Evolutionary conservation across 352 stramenopile genomes (phyloP).

Genomic region (Pythium apleroticum): DNA sequence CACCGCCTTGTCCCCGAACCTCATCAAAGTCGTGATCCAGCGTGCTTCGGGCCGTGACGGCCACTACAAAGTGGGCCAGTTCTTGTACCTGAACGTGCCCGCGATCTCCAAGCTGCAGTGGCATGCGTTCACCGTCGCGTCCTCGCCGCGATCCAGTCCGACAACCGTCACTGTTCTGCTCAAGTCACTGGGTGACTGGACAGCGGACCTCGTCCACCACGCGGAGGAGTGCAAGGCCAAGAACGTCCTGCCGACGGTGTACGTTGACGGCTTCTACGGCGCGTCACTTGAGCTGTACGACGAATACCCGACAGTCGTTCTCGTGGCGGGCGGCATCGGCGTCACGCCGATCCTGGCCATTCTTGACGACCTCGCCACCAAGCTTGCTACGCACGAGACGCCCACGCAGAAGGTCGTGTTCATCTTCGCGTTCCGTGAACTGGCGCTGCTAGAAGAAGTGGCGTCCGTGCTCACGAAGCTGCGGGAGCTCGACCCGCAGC

Average conservation of each 20-base stretch:
- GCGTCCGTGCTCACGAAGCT: slow-evolving; percentile 30
- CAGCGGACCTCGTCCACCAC: slow-evolving; percentile 29
- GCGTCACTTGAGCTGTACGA: slow-evolving; percentile 37
- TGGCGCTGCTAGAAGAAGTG: slow-evolving; percentile 38
- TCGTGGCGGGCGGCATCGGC: slow-evolving; percentile 43
- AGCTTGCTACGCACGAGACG: slow-evolving; percentile 12
- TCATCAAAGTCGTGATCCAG: slow-evolving; percentile 42
- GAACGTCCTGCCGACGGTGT: slow-evolving; percentile 29
- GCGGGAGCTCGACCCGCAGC: slow-evolving; percentile 34
- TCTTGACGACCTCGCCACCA: slow-evolving; percentile 38
- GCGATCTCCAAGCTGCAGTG: slow-evolving; percentile 51
- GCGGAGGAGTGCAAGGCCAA: slow-evolving; percentile 34
- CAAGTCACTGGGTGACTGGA: slow-evolving; percentile 50
- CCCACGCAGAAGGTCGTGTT: slow-evolving; percentile 32
- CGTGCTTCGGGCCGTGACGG: slow-evolving; percentile 18
- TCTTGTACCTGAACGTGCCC: slow-evolving; percentile 50
- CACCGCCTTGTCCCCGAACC: slow-evolving; percentile 19
- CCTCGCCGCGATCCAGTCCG: slow-evolving; percentile 30
- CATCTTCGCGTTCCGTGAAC: slow-evolving; percentile 45
- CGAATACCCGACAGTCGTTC: slow-evolving; percentile 36
- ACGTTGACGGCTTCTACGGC: slow-evolving; percentile 50
- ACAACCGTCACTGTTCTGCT: slow-evolving; percentile 37
- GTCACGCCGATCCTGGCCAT: slow-evolving; percentile 43
- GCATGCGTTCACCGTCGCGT: slow-evolving; percentile 54
- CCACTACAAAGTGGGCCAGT: slow-evolving; percentile 39